Evolutionary conservation across 306 rosid genomes (phyloP).

Genomic region (Lablab purpureus): DNA sequence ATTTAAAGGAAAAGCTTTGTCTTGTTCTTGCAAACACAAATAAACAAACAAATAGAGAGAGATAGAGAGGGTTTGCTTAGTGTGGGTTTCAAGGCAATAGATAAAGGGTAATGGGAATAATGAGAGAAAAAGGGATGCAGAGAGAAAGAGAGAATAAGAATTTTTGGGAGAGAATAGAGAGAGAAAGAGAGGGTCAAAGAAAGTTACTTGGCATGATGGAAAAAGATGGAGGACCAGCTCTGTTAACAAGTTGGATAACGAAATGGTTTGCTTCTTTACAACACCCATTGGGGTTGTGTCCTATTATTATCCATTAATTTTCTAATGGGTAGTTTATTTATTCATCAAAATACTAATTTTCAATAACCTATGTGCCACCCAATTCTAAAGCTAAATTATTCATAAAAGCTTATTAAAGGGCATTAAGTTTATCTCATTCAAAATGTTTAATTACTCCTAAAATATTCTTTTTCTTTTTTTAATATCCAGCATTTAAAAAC

Average conservation of each 20-base stretch:
- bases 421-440: no score
- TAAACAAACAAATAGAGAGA: neutral
- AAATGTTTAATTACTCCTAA: neutral
- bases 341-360: neutral
- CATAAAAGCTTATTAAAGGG: no score
- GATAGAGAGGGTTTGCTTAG: conserved; percentile 26
- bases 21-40: conserved; percentile 19
- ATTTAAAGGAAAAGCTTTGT: conserved; percentile 50
- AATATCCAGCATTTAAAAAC: no score
- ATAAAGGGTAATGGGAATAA: neutral
- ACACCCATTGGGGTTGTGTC: neutral
- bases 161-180: conserved; percentile 20
- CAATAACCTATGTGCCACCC: neutral
- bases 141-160: neutral
- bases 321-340: neutral
- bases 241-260: conserved; percentile 32
- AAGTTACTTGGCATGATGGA: conserved; percentile 38
- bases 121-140: neutral
- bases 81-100: conserved; percentile 35
- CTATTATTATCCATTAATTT: conserved; percentile 23
- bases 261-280: conserved; percentile 28
- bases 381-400: no score
- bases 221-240: conserved; percentile 24
- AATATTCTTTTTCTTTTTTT: no score
- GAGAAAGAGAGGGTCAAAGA: conserved; percentile 37